Evolutionary conservation across 805 yeast genomes (phyloP), one percentile per base, ranked within the genome.

Genomic region (Suhomyces vadensis): DNA sequence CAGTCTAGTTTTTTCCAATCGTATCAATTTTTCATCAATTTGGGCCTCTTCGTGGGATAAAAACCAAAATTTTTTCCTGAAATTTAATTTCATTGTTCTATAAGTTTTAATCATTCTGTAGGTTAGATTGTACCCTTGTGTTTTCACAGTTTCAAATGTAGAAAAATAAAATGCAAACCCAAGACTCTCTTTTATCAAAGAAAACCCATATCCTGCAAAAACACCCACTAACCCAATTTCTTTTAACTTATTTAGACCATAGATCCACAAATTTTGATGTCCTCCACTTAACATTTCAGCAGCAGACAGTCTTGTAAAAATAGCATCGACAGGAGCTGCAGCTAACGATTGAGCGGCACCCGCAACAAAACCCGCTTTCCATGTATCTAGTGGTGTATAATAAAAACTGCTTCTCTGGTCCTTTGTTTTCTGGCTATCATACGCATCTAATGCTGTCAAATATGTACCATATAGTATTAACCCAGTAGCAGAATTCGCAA

Each of bases 261-360:
- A 92, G 20, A 66, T 65, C 95, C 97, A 88, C 44, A 91, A 61
- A 46, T 85, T 85, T 46, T 78, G 78, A 62, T 86, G 83, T 24
- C 75, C 56, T 5, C 89, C 86, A 41, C 77, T 75, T 11, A 88
- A 64, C 42, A 91, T 66, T 52, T 89, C 96, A 8, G 85, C 78
- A 4, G 88, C 83, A 1, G 82, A 75, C 51, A 91, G 87, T 52
- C 97, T 74, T 1, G 95, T 80, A 57, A 85, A 86, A 3, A 92
- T 81, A 6, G 97, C 96, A 64, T 92, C 97, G 4, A 92, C 74
- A 0, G 98, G 98, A 1, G 97, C 92, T 1, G 96, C 96, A 0
- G 88, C 91, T 13, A 88, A 66, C n/a, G 95, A 85, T 55, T 94
- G 96, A 19, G 82, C 81, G 0, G 84, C 81, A 1, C 97, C 97